Evolutionary conservation across 1,139 yeast genomes (phyloP).

Genomic region (Kazachstania sp.): DNA sequence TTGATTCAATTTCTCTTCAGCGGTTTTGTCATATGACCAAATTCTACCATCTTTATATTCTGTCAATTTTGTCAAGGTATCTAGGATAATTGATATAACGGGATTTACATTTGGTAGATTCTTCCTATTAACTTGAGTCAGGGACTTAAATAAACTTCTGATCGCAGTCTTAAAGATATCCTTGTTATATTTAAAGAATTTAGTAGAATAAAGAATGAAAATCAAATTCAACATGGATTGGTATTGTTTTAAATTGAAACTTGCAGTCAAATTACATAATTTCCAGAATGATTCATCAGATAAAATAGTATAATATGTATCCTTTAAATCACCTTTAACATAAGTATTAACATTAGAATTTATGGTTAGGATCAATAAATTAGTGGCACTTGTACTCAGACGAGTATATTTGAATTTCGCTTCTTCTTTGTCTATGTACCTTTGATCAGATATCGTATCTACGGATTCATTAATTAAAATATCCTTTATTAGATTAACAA

Average conservation of each 20-base stretch:
- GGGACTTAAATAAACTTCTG: slow-evolving; percentile 44
- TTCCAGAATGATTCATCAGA: slow-evolving; percentile 24
- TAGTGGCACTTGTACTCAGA: slow-evolving; percentile 45
- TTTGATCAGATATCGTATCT: slow-evolving; percentile 63
- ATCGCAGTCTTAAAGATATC: slow-evolving; percentile 39
- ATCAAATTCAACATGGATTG: slow-evolving; percentile 38
- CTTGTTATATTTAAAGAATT: slow-evolving; percentile 23
- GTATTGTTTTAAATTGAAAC: slow-evolving; percentile 40
- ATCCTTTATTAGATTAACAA: slow-evolving; percentile 48
- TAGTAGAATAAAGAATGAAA: slow-evolving; percentile 19
- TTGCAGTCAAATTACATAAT: slow-evolving; percentile 34
- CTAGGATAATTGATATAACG: slow-evolving; percentile 42
- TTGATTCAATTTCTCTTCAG: slow-evolving; percentile 37
- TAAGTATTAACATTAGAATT: slow-evolving; percentile 18
- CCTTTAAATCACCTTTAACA: slow-evolving; percentile 8
- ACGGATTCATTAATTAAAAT: slow-evolving; percentile 49
- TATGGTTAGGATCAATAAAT: slow-evolving; percentile 41
- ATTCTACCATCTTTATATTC: slow-evolving; percentile 35
- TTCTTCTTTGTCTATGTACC: slow-evolving; percentile 63
- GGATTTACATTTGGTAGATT: slow-evolving; percentile 38
- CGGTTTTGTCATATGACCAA: slow-evolving; percentile 45
- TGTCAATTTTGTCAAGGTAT: slow-evolving; percentile 39
- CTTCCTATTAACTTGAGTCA: slow-evolving; percentile 37
- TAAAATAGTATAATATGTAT: slow-evolving; percentile 14
- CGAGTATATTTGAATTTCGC: slow-evolving; percentile 59